Evolutionary conservation across 176 grass and related monocot genomes (phyloP), one percentile per base, ranked within the genome.

Genomic region (Carex pumila): DNA sequence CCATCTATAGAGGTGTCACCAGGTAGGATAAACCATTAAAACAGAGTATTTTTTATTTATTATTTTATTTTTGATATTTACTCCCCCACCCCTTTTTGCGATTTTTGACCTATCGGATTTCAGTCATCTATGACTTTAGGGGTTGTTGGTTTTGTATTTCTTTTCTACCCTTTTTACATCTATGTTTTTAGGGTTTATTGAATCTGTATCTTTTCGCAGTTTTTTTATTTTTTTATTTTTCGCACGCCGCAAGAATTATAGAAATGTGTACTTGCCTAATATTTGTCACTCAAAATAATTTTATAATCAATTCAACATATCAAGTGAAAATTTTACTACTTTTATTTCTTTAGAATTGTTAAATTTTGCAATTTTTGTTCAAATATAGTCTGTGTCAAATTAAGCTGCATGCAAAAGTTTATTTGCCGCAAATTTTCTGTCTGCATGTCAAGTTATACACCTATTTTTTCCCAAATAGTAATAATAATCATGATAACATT

Each of bases 1-100:
- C 94, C 79, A 55, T 90, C 77, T 94, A 90, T 92, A 91, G 49
- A 58, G 94, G 94, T 29, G 91, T 97, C 55, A 90, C 84, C 9
- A 92, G 91, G 94, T 97, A 64, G 39, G 49, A 18, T 39, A 30
- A 54, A 52, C n/a, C 50, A 73, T 50, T 25, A 73, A 12, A 66
- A 39, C 50, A 22, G 19, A 60, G 55, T 31, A 2, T 17, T 41
- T 21, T 15, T 10, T 30, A 29, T 15, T 32, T 8, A 5, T 1
- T 74, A 3, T 14, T 9, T 5, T 49, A 29, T 15, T 32, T 8
- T 8, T 1, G 61, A 39, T 2, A 22, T 15, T 15, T 55, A 6
- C 11, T 66, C 32, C 5, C 32, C 65, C 34, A 3, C 18, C 29
- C 2, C 8, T 30, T 12, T 45, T 52, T 58, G 39, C 31, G 62